Conservation (phyloP, 495 filamentous ascomycete species). For the Hypomontagnella submonticulosa region DNA sequence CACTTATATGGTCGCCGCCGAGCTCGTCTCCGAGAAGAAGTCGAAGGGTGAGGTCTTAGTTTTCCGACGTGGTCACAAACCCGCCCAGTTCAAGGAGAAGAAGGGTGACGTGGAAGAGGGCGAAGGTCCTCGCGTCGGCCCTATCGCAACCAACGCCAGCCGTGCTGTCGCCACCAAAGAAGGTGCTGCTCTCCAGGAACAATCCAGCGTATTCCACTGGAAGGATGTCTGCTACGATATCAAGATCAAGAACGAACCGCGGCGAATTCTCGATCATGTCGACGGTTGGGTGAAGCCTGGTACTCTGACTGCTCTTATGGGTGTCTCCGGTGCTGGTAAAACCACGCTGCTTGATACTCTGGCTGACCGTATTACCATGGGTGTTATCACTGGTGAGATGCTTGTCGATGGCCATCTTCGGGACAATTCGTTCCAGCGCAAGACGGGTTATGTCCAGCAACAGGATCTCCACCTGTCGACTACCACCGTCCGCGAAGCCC, state of each 20-base stretch:
- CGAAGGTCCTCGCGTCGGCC: conserved; percentile 54
- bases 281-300: conserved; percentile 94
- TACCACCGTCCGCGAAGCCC: conserved; percentile 85
- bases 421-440: conserved; percentile 87
- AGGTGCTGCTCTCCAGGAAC: conserved; percentile 62
- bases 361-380: conserved; percentile 84
- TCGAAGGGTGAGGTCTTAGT: conserved; percentile 91
- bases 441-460: conserved; percentile 96
- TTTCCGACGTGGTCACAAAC: conserved; percentile 80
- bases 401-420: conserved; percentile 80
- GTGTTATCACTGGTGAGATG: conserved; percentile 87
- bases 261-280: conserved; percentile 84
- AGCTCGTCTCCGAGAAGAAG: conserved; percentile 78
- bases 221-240: conserved; percentile 87
- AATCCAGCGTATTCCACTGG: conserved; percentile 83
- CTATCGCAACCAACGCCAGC: conserved; percentile 53
- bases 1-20: conserved; percentile 76
- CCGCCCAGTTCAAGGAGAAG: conserved; percentile 65
- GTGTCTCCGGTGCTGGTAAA: conserved; percentile 78
- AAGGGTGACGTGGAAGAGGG: conserved; percentile 66
- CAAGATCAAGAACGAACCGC: conserved; percentile 79
- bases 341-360: conserved; percentile 78
- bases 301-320: conserved; percentile 90
- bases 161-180: conserved; percentile 60
- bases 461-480: conserved; percentile 92